Evolutionary conservation across 345 rosid genomes (phyloP).

Genomic region (Citrus sinensis): DVS_A1.0 CM039169.1:28895001-28895500

Average conservation of each 20-base stretch:
- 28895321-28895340: conserved; percentile 74
- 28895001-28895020: conserved; percentile 89
- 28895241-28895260: no score
- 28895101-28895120: conserved; percentile 83
- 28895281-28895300: conserved; percentile 91
- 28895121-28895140: conserved; percentile 90
- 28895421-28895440: neutral
- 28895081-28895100: conserved; percentile 93
- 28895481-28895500: neutral
- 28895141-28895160: conserved; percentile 89
- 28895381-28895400: conserved; percentile 84
- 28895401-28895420: conserved; percentile 92
- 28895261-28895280: conserved; percentile 48
- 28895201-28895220: neutral
- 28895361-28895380: conserved; percentile 82
- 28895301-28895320: conserved; percentile 60
- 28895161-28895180: conserved; percentile 81
- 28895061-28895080: conserved; percentile 85
- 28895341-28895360: conserved; percentile 84
- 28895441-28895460: neutral
- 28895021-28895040: conserved; percentile 71
- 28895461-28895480: neutral
- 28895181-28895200: neutral
- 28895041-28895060: conserved; percentile 80
- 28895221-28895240: neutral